Base-by-base conservation (phyloP, 495 filamentous ascomycete species). In the Daldinia caldariorum region DNA sequence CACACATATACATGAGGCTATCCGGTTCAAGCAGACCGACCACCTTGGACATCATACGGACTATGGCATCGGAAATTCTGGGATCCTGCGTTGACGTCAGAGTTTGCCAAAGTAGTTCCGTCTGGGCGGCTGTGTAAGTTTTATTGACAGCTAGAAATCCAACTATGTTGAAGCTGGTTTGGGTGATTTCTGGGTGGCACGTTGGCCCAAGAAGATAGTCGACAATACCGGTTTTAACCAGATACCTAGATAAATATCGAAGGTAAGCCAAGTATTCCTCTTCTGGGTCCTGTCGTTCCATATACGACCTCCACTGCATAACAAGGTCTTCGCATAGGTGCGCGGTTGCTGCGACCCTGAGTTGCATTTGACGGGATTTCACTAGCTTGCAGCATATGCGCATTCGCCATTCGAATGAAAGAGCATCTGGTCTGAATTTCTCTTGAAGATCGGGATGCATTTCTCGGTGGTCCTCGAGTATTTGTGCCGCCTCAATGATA, bases 181-280 rank as follows among this genome's bases (percentile, higher is more conserved):
- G 83, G 50, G 97, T 96, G 63, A 99, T 87, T 72, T 97, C 92
- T 6, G 92, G 92, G 74, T 98, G 95, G 16, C 95, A 97, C 61
- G 93, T 94, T 47, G 94, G 89, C 1, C 95, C 92, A 60, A 98
- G 88, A 31, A 99, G 86, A 77, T 98, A 97, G 51, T 92, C 88
- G 47, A 97, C 84, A 26, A 97, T 83, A 63, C 86, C 87, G 49
- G 88, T 88, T 3, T 83, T 70, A 29, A 88, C 79, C 45, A 97
- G 84, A 65, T 89, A 90, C 22, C 84, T 79, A 20, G 91, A 85
- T 58, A 94, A 81, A 70, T 89, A 91, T 35, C 84, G 82, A 55
- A 92, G 78, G 14, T 90, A 80, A 0, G 88, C 84, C 20, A 75
- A 51, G 47, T 69, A 29, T 66, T 86, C 81, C 6, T 81, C 75